These are phyloP conservation scores for Chamaenerion angustifolium DNA, from an alignment of 345 rosid species.

Conservation along the genomic window DNA sequence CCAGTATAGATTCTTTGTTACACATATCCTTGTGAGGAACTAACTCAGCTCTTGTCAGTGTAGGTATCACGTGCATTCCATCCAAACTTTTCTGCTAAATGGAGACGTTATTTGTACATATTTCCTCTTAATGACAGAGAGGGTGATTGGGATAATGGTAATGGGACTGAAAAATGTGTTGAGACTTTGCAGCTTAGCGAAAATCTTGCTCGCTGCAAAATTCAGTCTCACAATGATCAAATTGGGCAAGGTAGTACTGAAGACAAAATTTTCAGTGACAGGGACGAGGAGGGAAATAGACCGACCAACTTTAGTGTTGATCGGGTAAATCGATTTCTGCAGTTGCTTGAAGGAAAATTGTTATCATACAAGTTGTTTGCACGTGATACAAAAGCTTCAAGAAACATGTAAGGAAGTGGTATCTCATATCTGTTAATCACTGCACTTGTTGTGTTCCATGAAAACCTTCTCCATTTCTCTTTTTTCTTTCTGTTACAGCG, in stretches of 20 bases:
- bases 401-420: slow-evolving; percentile 55
- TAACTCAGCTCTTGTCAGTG: slow-evolving; percentile 2
- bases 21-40: background rate
- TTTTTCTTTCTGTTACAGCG: slow-evolving; percentile 35
- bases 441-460: background rate
- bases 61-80: slow-evolving; percentile 81
- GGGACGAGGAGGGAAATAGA: slow-evolving; percentile 23
- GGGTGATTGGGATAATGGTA: slow-evolving; percentile 12
- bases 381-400: slow-evolving; percentile 87
- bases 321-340: slow-evolving; percentile 64
- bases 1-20: background rate
- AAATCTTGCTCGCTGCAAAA: slow-evolving; percentile 12
- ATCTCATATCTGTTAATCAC: background rate
- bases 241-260: slow-evolving; percentile 16
- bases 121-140: slow-evolving; percentile 60
- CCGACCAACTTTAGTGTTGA: slow-evolving; percentile 40
- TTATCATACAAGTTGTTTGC: slow-evolving; percentile 82
- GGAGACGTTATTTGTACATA: slow-evolving; percentile 85
- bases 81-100: slow-evolving; percentile 92
- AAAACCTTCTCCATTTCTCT: background rate
- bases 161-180: slow-evolving; percentile 14
- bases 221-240: slow-evolving; percentile 17
- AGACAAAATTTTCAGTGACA: slow-evolving; percentile 11
- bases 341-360: slow-evolving; percentile 66
- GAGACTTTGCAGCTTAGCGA: slow-evolving; percentile 14